Conservation (phyloP, 2,329 filamentous ascomycete genomes). For the Pyricularia sp. region DNA sequence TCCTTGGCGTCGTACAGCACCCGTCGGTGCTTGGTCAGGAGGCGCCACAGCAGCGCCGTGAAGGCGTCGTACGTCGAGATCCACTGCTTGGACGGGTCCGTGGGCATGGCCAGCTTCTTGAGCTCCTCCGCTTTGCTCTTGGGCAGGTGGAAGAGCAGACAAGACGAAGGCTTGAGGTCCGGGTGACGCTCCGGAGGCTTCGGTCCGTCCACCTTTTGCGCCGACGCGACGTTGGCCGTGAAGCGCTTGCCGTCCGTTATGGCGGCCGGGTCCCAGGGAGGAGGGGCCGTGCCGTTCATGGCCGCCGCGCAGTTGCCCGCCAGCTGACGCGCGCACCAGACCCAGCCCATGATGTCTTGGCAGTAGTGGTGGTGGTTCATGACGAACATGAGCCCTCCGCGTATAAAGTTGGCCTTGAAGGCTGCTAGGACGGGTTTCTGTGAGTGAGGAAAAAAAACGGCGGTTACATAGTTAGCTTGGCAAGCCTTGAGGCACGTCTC, state of each 20-base stretch:
- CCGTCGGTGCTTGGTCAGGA: conserved; percentile 20
- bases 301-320: conserved; percentile 13
- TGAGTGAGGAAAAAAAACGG: neutral
- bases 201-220: conserved; percentile 5
- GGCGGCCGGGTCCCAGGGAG: conserved; percentile 1
- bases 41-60: conserved; percentile 27
- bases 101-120: conserved; percentile 21
- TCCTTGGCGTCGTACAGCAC: conserved; percentile 16
- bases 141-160: conserved; percentile 24
- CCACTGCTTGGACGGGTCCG: conserved; percentile 19
- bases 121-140: conserved; percentile 27
- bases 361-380: conserved; percentile 13
- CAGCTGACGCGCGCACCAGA: conserved; percentile 9
- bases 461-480: neutral
- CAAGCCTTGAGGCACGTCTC: neutral
- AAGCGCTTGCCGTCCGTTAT: neutral
- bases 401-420: conserved; percentile 16
- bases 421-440: conserved; percentile 5
- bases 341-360: neutral
- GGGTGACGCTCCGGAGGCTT: neutral
- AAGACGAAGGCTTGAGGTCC: neutral
- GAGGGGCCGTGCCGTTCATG: conserved; percentile 7
- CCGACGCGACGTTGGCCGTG: neutral
- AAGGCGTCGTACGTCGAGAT: conserved; percentile 34
- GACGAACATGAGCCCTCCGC: conserved; percentile 15